A percentile compares a stretch with the other conserved stretches of the same genome.
These are phyloP conservation scores for Teunomyces panamensis DNA, from an alignment of 805 yeast genomes.

Conservation along the genomic window DNA sequence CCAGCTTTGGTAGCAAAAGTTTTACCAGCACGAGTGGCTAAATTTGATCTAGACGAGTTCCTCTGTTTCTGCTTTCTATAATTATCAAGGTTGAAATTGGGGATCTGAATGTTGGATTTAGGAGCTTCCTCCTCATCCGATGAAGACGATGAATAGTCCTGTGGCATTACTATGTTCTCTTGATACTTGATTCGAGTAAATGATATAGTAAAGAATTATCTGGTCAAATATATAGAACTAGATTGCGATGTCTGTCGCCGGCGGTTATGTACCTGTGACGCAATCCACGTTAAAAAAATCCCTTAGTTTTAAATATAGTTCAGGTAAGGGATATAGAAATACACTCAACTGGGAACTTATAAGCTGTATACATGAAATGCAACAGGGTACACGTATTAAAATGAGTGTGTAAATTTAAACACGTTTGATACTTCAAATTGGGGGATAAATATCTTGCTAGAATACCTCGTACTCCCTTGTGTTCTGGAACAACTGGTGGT, in stretches of 20 bases:
- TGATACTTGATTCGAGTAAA: not conserved
- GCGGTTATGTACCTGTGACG: slow-evolving; percentile 1
- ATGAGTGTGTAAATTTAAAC: too few species aligned
- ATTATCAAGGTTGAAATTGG: slow-evolving; percentile 21
- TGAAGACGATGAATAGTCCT: slow-evolving; percentile 1
- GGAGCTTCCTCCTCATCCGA: slow-evolving; percentile 31
- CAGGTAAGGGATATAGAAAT: not conserved
- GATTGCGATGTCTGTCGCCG: not conserved
- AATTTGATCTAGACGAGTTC: slow-evolving; percentile 15
- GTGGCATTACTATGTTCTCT: not conserved
- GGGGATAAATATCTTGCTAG: too few species aligned
- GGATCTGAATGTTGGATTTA: slow-evolving; percentile 29
- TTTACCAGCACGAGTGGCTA: slow-evolving; percentile 14
- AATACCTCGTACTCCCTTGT: not conserved
- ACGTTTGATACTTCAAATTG: too few species aligned
- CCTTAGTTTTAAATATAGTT: not conserved
- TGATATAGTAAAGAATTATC: not conserved
- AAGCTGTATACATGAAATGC: too few species aligned
- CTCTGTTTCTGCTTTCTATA: slow-evolving; percentile 17
- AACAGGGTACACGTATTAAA: too few species aligned
- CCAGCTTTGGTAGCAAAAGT: slow-evolving; percentile 15
- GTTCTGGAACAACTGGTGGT: not conserved
- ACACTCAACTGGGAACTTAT: too few species aligned
- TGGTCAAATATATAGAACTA: not conserved
- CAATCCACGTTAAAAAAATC: not conserved